phyloP scores from a whole-genome alignment of 176 grass and related monocot genomes.

The Oryza punctata region DNA sequence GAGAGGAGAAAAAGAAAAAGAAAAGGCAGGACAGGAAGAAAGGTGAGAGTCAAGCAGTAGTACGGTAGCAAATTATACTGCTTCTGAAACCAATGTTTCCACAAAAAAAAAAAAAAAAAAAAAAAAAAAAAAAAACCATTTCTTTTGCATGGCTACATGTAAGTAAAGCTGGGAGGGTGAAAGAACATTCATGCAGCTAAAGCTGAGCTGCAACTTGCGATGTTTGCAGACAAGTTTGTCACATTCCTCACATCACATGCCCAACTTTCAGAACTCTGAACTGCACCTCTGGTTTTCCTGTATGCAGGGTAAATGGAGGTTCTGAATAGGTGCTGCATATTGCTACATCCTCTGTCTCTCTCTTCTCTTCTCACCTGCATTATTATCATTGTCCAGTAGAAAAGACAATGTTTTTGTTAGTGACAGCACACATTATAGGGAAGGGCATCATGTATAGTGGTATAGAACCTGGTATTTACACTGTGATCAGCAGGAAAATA shows the following conservation, averaged over 20 bases:
- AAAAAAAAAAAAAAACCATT: no score
- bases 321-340: neutral
- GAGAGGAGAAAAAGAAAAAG: neutral
- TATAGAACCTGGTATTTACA: neutral
- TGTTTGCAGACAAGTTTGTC: neutral
- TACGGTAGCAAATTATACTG: neutral
- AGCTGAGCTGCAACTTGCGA: neutral
- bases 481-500: neutral
- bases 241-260: neutral
- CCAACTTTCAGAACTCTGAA: neutral
- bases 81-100: neutral
- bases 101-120: no score
- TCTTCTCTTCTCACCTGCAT: neutral
- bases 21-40: neutral
- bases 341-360: neutral
- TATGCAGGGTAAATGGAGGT: neutral
- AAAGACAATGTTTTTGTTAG: neutral
- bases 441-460: neutral
- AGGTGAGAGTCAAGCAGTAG: neutral
- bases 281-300: neutral
- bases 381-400: neutral
- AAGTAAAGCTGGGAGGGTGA: neutral
- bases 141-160: neutral
- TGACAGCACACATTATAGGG: neutral
- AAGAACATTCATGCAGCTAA: neutral